phyloP scores from a whole-genome alignment of 176 grass and related monocot species.

The Carex parvula region DNA sequence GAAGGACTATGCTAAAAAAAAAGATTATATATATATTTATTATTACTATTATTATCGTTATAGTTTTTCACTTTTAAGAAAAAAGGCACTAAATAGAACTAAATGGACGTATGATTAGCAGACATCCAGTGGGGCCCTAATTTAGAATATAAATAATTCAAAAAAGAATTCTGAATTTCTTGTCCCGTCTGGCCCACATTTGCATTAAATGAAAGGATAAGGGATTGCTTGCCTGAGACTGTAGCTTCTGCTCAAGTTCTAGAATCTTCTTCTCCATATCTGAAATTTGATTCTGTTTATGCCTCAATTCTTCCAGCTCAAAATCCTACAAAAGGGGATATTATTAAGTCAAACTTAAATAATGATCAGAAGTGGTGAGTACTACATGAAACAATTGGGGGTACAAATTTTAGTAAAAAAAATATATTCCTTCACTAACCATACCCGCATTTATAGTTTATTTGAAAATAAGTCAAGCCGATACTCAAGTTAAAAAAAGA shows the following conservation, averaged over 20 bases:
- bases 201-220: conserved; percentile 33
- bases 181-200: conserved; percentile 27
- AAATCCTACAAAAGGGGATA: conserved; percentile 1
- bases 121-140: background rate
- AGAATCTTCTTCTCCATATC: conserved; percentile 75
- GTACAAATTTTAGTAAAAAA: background rate
- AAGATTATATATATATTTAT: background rate
- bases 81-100: background rate
- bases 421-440: background rate
- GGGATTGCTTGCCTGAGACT: conserved; percentile 26
- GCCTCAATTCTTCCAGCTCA: conserved; percentile 52
- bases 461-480: background rate
- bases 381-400: background rate
- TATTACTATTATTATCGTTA: background rate
- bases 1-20: background rate
- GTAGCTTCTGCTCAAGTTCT: conserved; percentile 73
- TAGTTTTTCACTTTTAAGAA: background rate
- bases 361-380: background rate
- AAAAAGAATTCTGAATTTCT: background rate
- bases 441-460: background rate
- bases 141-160: background rate
- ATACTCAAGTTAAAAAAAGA: background rate
- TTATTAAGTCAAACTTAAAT: conserved; percentile 2
- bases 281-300: conserved; percentile 44
- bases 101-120: background rate